These are phyloP conservation scores for Phytophthora podocarpi DNA, from an alignment of 352 stramenopile genomes.

Conservation along the genomic window DNA sequence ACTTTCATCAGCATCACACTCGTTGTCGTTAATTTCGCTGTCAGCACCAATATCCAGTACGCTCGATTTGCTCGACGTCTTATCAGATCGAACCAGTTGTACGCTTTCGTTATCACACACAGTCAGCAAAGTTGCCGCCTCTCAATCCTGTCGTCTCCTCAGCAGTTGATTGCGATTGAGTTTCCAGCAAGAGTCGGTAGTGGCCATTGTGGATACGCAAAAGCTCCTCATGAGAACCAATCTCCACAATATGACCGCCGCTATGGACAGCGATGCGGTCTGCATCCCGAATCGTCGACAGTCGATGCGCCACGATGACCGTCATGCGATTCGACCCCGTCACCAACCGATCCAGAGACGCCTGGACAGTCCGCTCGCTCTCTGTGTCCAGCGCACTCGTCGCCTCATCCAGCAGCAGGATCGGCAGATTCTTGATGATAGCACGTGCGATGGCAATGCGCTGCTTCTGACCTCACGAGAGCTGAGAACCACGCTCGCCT, in stretches of 20 bases:
- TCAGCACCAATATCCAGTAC: background rate
- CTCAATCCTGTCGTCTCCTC: background rate
- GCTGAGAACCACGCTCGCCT: slow-evolving; percentile 81
- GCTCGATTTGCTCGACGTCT: slow-evolving; percentile 7
- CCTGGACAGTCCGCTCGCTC: slow-evolving; percentile 85
- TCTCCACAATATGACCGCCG: slow-evolving; percentile 91
- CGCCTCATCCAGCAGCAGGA: no score
- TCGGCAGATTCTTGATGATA: slow-evolving; percentile 87
- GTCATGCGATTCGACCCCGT: slow-evolving; percentile 70
- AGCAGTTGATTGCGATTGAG: slow-evolving; percentile 19
- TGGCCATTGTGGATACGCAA: slow-evolving; percentile 54
- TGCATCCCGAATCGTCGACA: slow-evolving; percentile 94
- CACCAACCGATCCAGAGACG: slow-evolving; percentile 69
- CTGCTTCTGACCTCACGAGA: slow-evolving; percentile 95
- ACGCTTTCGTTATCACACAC: background rate
- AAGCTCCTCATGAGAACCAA: slow-evolving; percentile 93
- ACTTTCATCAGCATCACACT: background rate
- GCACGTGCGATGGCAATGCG: slow-evolving; percentile 93
- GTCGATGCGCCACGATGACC: slow-evolving; percentile 94
- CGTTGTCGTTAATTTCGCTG: background rate
- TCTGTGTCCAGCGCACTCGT: slow-evolving; percentile 81
- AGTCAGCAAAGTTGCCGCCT: background rate
- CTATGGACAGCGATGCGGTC: slow-evolving; percentile 96
- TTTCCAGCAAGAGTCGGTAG: slow-evolving; percentile 52
- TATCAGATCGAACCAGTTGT: background rate